These are phyloP conservation scores for Albatrellus ellisii DNA, from an alignment of 768 basidiomycete species.

Conservation along the genomic window DNA sequence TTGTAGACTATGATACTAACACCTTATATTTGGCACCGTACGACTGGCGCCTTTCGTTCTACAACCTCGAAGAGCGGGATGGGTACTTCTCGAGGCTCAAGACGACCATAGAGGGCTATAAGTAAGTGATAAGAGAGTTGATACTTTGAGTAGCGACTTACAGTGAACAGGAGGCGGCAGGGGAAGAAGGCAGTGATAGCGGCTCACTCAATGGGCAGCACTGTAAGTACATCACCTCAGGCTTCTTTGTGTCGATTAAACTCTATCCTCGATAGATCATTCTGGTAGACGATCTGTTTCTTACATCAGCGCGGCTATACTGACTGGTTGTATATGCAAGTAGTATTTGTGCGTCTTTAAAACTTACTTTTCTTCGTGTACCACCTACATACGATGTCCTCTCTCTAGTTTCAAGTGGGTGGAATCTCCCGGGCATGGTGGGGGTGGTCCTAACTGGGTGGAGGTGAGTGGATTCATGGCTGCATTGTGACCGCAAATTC, in stretches of 20 bases:
- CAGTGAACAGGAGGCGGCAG: constrained; percentile 40
- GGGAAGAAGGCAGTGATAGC: constrained; percentile 71
- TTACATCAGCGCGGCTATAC: constrained; percentile 3
- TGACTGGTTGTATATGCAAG: neutral
- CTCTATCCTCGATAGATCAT: neutral
- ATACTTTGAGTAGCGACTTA: neutral
- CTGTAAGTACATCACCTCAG: constrained; percentile 31
- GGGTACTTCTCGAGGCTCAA: constrained; percentile 83
- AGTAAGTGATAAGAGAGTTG: constrained; percentile 25
- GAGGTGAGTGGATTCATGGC: constrained; percentile 38
- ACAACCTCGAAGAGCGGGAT: constrained; percentile 86
- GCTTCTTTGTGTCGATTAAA: neutral
- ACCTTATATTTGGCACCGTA: constrained; percentile 78
- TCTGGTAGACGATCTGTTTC: neutral
- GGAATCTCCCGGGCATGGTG: constrained; percentile 71
- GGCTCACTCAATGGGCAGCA: constrained; percentile 80
- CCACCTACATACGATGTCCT: neutral
- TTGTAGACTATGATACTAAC: constrained; percentile 85
- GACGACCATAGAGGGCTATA: constrained; percentile 66
- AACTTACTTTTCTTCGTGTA: neutral
- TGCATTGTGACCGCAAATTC: neutral
- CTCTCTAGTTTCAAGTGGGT: constrained; percentile 83
- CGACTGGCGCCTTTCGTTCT: constrained; percentile 83
- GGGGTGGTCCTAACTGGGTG: constrained; percentile 81
- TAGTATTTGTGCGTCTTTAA: constrained; percentile 72